Evolutionary conservation across 106 monocot genomes (phyloP).

Genomic region (Phalaenopsis equestris): DNA sequence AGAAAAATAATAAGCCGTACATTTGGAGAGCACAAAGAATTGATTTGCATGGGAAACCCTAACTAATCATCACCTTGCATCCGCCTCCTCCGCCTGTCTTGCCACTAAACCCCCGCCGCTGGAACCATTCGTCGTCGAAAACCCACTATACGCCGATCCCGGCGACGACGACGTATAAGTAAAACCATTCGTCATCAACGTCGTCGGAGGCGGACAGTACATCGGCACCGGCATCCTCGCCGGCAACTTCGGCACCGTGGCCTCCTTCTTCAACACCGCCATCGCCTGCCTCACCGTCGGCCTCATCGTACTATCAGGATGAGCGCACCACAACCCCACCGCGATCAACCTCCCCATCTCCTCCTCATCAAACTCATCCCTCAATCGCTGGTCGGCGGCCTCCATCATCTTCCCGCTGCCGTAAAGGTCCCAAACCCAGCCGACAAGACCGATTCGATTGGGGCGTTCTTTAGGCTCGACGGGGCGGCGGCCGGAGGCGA

Average conservation of each 20-base stretch:
- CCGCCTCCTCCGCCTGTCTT: neutral
- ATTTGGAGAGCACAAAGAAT: no score
- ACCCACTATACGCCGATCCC: neutral
- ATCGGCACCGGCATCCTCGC: slow-evolving; percentile 10
- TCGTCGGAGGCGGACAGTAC: slow-evolving; percentile 2
- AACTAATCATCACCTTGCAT: neutral
- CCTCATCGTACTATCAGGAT: slow-evolving; percentile 4
- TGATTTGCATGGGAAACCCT: no score
- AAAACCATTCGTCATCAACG: neutral
- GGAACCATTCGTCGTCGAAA: neutral
- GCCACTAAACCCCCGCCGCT: neutral
- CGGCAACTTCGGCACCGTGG: slow-evolving; percentile 7
- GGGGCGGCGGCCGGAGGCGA: slow-evolving; percentile 8
- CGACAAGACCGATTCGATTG: neutral
- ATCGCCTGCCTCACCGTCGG: slow-evolving; percentile 10
- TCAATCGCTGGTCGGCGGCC: slow-evolving; percentile 6
- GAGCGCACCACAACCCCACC: slow-evolving; percentile 21
- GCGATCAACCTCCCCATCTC: slow-evolving; percentile 14
- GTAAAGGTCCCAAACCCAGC: slow-evolving; percentile 17
- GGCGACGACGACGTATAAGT: neutral
- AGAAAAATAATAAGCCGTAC: no score
- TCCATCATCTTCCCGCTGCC: slow-evolving; percentile 8
- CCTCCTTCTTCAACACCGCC: slow-evolving; percentile 10
- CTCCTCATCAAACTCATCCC: neutral
- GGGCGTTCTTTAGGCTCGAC: neutral